These are phyloP conservation scores for Salvia miltiorrhiza DNA, from an alignment of 257 asterid species.

Conservation along the genomic window DNA sequence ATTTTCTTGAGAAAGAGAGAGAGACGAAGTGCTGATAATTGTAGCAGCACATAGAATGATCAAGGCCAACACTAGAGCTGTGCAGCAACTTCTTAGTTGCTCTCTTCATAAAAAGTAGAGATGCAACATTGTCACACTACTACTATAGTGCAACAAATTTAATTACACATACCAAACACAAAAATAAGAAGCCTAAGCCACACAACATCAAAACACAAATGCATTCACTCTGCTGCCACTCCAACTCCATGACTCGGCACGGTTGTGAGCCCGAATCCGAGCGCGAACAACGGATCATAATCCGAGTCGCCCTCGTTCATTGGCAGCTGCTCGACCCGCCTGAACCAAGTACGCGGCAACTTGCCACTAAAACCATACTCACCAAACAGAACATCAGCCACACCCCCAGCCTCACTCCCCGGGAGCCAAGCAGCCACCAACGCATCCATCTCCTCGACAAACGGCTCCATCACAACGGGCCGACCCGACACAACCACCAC, in stretches of 20 bases:
- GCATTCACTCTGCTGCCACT: neutral
- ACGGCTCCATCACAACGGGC: constrained; percentile 45
- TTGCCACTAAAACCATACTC: constrained; percentile 69
- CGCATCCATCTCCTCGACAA: constrained; percentile 39
- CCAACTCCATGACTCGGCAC: constrained; percentile 7
- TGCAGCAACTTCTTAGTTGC: neutral
- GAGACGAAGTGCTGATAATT: neutral
- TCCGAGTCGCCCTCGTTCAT: constrained; percentile 77
- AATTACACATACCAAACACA: too few species aligned
- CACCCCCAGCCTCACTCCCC: constrained; percentile 67
- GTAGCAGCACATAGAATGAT: neutral
- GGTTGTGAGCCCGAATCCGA: constrained; percentile 69
- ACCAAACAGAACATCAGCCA: constrained; percentile 64
- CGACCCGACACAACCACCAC: constrained; percentile 51
- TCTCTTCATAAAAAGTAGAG: neutral
- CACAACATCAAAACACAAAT: neutral
- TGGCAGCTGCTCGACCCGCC: constrained; percentile 65
- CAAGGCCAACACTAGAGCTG: neutral
- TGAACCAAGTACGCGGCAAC: constrained; percentile 76
- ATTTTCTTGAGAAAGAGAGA: neutral
- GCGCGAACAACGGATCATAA: constrained; percentile 65
- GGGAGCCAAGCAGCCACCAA: constrained; percentile 66
- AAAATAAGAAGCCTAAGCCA: neutral
- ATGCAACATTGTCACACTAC: neutral
- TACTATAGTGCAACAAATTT: too few species aligned